Base-by-base conservation (phyloP, 2,329 filamentous ascomycete genomes). In the Fusarium irregulare region DNA sequence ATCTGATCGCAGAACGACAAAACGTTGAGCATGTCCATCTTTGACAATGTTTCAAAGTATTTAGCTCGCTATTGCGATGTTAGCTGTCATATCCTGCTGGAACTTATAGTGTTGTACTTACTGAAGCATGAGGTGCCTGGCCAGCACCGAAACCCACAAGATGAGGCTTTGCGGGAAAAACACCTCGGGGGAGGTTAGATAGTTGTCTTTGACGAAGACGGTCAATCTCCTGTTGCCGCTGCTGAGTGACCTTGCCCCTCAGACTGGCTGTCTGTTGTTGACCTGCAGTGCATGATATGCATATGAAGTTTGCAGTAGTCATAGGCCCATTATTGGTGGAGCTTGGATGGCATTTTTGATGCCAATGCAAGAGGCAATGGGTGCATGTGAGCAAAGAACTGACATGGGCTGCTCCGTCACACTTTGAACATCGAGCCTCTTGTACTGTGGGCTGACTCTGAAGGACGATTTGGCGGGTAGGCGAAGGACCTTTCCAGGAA, bases 1-100 rank as follows among this genome's bases (percentile, higher is more conserved):
- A 83, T 71, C 59, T 81, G 80, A 50, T 83, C 80, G 61, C 80
- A 81, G 40, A 83, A 78, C 4, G 79, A 78, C 4, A 84, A 66
- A 12, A 84, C 70, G 32, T 81, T 80, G 25, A 84, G 73, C 1
- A 82, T 73, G 54, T 84, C 81, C 7, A 75, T 79, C 49, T 75
- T 80, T 49, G 76, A 76, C 61, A 81, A 78, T 10, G 68, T 63
- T 21, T 74, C 76, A 60, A 84, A 84, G 61, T 84, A 83, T 32
- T 79, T 76, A 20, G 75, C 74, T 23, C 80, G 78, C 82, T 83
- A 44, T 20, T 12, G 10, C n/a, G 48, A 7, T 32, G 2, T 44
- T 37, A 54, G 49, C 41, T 20, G 47, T 54, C 20, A 63, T 51
- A 20, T 42, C 41, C 14, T n/a, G 25, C n/a, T 23, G 13, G 21